These are phyloP conservation scores for Botrytis squamosa DNA, from an alignment of 2,329 filamentous ascomycete genomes.

Conservation along the genomic window DNA sequence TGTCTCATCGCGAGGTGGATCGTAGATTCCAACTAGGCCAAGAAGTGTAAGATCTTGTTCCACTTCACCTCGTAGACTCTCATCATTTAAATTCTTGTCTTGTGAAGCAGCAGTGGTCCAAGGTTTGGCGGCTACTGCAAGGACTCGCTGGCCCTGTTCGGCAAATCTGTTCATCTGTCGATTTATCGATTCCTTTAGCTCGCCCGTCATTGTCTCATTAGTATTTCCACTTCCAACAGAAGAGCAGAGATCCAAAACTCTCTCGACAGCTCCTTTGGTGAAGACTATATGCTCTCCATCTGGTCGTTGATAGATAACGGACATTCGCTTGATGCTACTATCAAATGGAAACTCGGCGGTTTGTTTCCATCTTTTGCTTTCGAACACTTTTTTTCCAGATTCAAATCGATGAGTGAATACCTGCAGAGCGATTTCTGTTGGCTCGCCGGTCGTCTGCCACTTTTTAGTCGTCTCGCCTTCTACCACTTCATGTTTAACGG, in stretches of 20 bases:
- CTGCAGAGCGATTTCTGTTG: conserved; percentile 72
- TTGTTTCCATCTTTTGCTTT: conserved; percentile 54
- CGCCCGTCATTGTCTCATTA: conserved; percentile 49
- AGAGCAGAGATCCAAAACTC: conserved; percentile 63
- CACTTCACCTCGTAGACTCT: conserved; percentile 41
- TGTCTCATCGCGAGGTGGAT: conserved; percentile 60
- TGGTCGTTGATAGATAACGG: conserved; percentile 59
- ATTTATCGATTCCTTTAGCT: conserved; percentile 56
- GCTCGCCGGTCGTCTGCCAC: conserved; percentile 65
- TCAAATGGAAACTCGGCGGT: conserved; percentile 72
- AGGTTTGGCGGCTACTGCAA: conserved; percentile 57
- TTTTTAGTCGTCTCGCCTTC: conserved; percentile 53
- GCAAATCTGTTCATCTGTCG: conserved; percentile 68
- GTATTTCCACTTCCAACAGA: conserved; percentile 46
- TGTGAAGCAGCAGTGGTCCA: conserved; percentile 32
- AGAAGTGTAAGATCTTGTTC: conserved; percentile 61
- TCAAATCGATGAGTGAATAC: conserved; percentile 70
- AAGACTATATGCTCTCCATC: conserved; percentile 48
- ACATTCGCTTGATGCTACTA: conserved; percentile 75
- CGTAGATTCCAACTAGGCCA: conserved; percentile 58
- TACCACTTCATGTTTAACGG: conserved; percentile 63
- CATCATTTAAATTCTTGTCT: conserved; percentile 27
- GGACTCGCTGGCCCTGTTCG: conserved; percentile 65
- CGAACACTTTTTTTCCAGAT: conserved; percentile 50
- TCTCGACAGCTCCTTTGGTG: conserved; percentile 69